Evolutionary conservation across 257 asterid species (phyloP).

Genomic region (Rubia yunnanensis): DNA sequence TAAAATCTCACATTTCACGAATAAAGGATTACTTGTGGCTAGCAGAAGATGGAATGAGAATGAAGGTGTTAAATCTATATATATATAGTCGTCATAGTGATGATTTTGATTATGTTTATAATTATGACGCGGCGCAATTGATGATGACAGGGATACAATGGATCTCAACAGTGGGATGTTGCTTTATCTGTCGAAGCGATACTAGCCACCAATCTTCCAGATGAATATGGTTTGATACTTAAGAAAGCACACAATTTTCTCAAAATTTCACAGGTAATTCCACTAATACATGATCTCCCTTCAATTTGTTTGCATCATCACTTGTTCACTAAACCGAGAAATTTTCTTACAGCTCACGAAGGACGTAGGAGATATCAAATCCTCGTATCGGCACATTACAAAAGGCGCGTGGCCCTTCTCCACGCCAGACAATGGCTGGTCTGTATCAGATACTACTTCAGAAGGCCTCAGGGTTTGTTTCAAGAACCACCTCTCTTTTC

Average conservation of each 20-base stretch:
- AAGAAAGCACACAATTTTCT: slow-evolving; percentile 49
- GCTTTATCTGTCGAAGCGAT: slow-evolving; percentile 59
- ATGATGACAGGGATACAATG: slow-evolving; percentile 56
- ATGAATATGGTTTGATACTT: slow-evolving; percentile 42
- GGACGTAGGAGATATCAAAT: slow-evolving; percentile 23
- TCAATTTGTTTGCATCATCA: background rate
- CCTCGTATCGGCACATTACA: slow-evolving; percentile 55
- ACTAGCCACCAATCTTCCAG: slow-evolving; percentile 31
- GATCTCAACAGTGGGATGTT: slow-evolving; percentile 75
- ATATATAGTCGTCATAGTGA: too few species aligned
- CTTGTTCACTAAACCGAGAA: background rate
- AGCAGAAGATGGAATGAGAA: slow-evolving; percentile 90
- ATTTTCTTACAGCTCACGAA: slow-evolving; percentile 23
- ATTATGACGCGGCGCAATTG: background rate
- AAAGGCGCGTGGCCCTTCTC: slow-evolving; percentile 85
- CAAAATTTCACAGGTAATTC: slow-evolving; percentile 48
- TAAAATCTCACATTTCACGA: slow-evolving; percentile 46
- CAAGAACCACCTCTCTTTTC: background rate
- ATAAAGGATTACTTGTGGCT: slow-evolving; percentile 65
- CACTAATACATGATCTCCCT: background rate
- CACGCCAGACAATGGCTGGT: slow-evolving; percentile 70
- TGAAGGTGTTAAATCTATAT: slow-evolving; percentile 33
- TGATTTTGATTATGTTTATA: background rate
- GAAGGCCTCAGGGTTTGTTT: slow-evolving; percentile 55
- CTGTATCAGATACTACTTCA: slow-evolving; percentile 57